Evolutionary conservation across 345 rosid species (phyloP).

Genomic region (Salix caprea): DNA sequence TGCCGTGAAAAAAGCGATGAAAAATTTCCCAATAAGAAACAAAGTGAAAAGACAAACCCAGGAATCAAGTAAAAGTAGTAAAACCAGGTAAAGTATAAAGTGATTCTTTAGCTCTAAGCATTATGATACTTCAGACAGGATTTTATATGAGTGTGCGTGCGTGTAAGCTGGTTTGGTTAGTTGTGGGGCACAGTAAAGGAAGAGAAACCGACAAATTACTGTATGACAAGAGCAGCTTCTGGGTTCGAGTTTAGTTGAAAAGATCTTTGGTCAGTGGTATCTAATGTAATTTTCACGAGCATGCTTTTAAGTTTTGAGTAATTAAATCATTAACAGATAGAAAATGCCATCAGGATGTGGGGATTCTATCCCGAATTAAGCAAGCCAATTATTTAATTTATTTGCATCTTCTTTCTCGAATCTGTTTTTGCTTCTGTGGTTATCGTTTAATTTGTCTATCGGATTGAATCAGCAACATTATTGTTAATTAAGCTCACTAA

Average conservation of each 20-base stretch:
- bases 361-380: not conserved
- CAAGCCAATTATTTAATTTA: not conserved
- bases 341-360: not conserved
- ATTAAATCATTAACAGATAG: not conserved
- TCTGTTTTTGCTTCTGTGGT: not conserved
- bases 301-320: not conserved
- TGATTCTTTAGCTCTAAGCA: constrained; percentile 10
- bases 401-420: not conserved
- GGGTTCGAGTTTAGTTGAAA: not conserved
- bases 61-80: constrained; percentile 40
- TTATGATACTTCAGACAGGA: constrained; percentile 1
- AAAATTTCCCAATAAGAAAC: constrained; percentile 2
- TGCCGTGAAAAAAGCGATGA: not conserved
- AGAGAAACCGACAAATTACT: not conserved
- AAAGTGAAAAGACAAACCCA: constrained; percentile 20
- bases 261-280: not conserved
- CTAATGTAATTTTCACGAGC: not conserved
- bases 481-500: not conserved
- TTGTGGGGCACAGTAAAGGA: constrained; percentile 8
- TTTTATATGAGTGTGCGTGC: too few species aligned
- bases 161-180: not conserved
- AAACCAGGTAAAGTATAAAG: constrained; percentile 26
- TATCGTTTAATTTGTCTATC: not conserved
- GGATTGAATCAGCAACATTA: not conserved
- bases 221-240: constrained; percentile 16